Percentiles rank a stretch among this genome's conserved stretches.
These are phyloP conservation scores for Quercus gilva DNA, from an alignment of 306 rosid genomes.

Conservation along the genomic window DNA sequence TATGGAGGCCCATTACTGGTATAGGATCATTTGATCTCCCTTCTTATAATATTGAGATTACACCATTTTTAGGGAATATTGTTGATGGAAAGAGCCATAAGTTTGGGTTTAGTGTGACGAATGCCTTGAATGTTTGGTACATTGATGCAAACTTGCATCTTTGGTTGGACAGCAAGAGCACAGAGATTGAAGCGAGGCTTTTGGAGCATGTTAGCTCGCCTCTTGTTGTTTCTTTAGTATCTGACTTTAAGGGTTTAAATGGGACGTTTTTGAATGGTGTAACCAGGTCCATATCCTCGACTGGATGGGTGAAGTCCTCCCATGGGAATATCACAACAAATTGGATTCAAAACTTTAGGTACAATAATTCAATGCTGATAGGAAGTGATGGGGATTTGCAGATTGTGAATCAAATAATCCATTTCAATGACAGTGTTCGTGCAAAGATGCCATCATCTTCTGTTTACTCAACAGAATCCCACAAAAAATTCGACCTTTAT, in stretches of 20 bases:
- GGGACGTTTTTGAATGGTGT: slow-evolving; percentile 63
- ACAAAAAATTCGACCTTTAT: slow-evolving; percentile 46
- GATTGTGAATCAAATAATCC: slow-evolving; percentile 57
- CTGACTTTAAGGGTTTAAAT: slow-evolving; percentile 54
- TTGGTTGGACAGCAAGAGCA: slow-evolving; percentile 69
- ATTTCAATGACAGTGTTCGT: slow-evolving; percentile 40
- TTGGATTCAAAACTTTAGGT: slow-evolving; percentile 49
- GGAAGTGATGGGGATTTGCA: slow-evolving; percentile 49
- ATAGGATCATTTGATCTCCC: slow-evolving; percentile 89
- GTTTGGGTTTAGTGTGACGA: slow-evolving; percentile 70
- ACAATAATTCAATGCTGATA: slow-evolving; percentile 52
- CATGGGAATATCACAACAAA: slow-evolving; percentile 62
- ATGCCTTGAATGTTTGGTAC: slow-evolving; percentile 87
- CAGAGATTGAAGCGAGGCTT: slow-evolving; percentile 58
- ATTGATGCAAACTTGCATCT: slow-evolving; percentile 85
- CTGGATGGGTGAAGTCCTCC: slow-evolving; percentile 79
- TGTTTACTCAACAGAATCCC: slow-evolving; percentile 28
- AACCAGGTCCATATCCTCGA: slow-evolving; percentile 50
- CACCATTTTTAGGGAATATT: slow-evolving; percentile 65
- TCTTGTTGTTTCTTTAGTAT: slow-evolving; percentile 37
- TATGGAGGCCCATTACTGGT: slow-evolving; percentile 92
- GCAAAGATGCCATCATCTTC: slow-evolving; percentile 30
- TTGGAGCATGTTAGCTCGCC: slow-evolving; percentile 39
- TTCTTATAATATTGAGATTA: slow-evolving; percentile 81
- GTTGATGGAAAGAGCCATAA: slow-evolving; percentile 66